Evolutionary conservation across 2,329 filamentous ascomycete species (phyloP), one percentile per base, ranked within the genome.

Genomic region (Tolypocladium ophioglossoides): DNA sequence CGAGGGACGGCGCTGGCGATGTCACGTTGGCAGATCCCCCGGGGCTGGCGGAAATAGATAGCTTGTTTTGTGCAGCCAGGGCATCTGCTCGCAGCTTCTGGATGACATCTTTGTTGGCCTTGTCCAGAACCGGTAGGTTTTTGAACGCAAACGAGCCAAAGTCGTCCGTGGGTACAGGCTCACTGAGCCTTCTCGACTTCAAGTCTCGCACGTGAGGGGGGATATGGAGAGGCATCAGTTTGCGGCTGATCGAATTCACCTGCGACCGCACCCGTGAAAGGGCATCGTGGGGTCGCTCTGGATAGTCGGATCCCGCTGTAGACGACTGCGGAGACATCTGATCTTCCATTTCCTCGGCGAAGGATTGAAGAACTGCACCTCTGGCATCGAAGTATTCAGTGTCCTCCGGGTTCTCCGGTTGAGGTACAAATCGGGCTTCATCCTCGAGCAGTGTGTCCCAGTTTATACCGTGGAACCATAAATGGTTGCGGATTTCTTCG

Each of bases 51-150:
- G 70, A 67, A 6, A 18, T 2, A 20, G 73, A 67, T 37, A 73
- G 71, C 63, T 85, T 84, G 64, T 70, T 80, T 60, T 85, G 82
- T 2, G 76, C 72, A 3, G 82, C 91, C 73, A 96, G 79, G 3
- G 94, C 91, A 69, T 97, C 91, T 24, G 91, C 90, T 12, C 91
- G 85, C 55, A 99, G 77, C 68, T 97, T 97, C 64, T 97, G 91
- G 35, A 99, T 96, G 34, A 97, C 91, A 64, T 99, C 94, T 68
- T 99, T 99, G 72, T 99, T 99, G 53, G 94, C 94, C 70, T 96
- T 97, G 64, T 97, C 94, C 20, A 99, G 78, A 22, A 97, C 92
- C 0, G 92, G 91, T 50, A 99, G 74, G 63, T 99, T 99, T 74
- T 99, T 99, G 78, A 96, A 99, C 40, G 90, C 84, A 70, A 99